phyloP scores from a whole-genome alignment of 345 rosid species.

The Psidium friedrichsthalianum region DNA sequence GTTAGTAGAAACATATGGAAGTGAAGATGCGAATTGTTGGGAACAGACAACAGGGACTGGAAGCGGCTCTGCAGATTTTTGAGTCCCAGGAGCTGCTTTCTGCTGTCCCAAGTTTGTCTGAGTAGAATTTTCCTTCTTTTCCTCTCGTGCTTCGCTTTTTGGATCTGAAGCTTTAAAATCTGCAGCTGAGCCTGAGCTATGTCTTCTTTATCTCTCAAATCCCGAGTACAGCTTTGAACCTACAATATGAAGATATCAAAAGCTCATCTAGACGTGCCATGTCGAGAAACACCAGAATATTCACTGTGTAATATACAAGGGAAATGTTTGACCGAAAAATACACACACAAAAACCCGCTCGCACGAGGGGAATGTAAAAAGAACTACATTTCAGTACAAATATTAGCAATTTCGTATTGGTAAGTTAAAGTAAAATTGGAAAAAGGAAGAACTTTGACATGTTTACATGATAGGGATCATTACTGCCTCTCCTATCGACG shows the following conservation, averaged over 20 bases:
- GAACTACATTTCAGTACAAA: background rate
- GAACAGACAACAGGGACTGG: conserved; percentile 2
- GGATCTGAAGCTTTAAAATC: conserved; percentile 24
- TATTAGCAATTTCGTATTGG: too few species aligned
- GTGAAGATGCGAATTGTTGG: conserved; percentile 1
- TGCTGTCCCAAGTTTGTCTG: conserved; percentile 4
- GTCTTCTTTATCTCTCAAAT: conserved; percentile 51
- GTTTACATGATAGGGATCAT: background rate
- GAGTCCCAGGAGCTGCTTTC: background rate
- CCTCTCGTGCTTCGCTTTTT: conserved; percentile 8
- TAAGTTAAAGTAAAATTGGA: background rate
- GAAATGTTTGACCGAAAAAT: background rate
- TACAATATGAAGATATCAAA: conserved; percentile 9
- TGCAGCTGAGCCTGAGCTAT: conserved; percentile 32
- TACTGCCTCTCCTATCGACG: background rate
- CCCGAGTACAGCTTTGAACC: conserved; percentile 33
- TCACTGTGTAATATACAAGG: background rate
- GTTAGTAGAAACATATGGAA: conserved; percentile 2
- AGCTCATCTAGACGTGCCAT: background rate
- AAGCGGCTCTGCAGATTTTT: background rate
- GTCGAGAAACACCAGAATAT: background rate
- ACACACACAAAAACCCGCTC: too few species aligned
- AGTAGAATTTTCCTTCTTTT: conserved; percentile 12
- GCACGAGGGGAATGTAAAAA: background rate
- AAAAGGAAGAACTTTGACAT: background rate